Evolutionary conservation across 106 monocot genomes (phyloP), one percentile per base, ranked within the genome.

Genomic region (Allium sativum): DNA sequence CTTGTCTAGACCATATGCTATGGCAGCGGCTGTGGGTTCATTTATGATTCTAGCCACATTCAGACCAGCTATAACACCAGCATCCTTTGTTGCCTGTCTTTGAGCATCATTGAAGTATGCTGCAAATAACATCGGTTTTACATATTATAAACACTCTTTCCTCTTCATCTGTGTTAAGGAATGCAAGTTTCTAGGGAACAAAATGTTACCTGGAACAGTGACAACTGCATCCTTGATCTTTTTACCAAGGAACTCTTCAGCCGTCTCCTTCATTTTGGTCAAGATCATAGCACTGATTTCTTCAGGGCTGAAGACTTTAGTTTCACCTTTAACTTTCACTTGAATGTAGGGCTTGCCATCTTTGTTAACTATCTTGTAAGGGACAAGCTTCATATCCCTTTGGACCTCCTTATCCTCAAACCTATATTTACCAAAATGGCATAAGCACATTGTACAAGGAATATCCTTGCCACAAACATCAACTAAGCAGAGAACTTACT

Each of bases 251-350:
- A 68, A 84, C 12, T 79, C 80, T 68, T 84, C 84, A 21, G 84
- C 84, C 7, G 84, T 84, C 66, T 84, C 84, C 64, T 84, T 80
- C 84, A 84, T 84, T 47, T 77, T 84, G 16, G 73, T 73, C 16
- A 84, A 46, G 70, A 84, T 65, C 84, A 84, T 84, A 7, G 84
- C 84, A 67, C 84, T 84, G 65, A 84, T 77, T 51, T 80, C 79
- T 59, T 84, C 84, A 41, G 84, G 84, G 40, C 80, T 79, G 73
- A 84, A 84, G 13, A 79, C 84, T 62, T 84, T 84, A 42, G 63
- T 62, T 56, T 84, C 84, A 6, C 84, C 83, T 72, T 66, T 76
- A 19, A 84, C 72, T 67, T 84, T 76, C 31, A 84, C 76, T 59
- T 84, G 72, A 42, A 84, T 79, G 45, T 84, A 84, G 12, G 84